Evolutionary conservation across 768 basidiomycete genomes (phyloP), one percentile per base, ranked within the genome.

Genomic region (Amanita jacksonii): DNA sequence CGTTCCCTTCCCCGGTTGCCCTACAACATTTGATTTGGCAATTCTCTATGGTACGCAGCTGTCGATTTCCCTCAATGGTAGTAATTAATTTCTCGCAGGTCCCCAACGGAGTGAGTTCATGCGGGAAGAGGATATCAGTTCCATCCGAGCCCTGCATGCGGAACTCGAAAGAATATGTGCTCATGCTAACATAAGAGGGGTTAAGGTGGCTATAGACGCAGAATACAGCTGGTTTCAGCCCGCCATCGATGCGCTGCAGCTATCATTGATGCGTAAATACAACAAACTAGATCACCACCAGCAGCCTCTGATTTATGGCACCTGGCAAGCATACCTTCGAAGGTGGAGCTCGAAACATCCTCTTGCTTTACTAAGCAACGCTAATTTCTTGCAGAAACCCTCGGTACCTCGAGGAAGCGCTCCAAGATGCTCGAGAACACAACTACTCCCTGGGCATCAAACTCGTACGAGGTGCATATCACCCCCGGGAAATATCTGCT

Each of bases 401-500:
- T 3, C 57, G 62, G n/a, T 79, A 89, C 51, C 72, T 96, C 3
- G 62, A 62, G 0, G 76, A 76, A 15, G 73, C 78, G 28, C 63
- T 93, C 35, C 62, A 61, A 10, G 81, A 86, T 40, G 85, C 92
- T 3, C 67, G 73, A 49, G 59, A 57, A 40, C 67, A 80, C 49
- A 69, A 74, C 28, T 94, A 87, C 56, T 69, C 84, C 0, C 71
- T 94, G 0, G 92, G 92, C 8, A 79, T 90, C 44, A 97, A 96
- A 61, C 81, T 97, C 38, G 92, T 96, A 23, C 78, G 92, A 18
- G 92, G 92, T 0, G 92, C 92, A 2, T 97, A 97, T 60, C 88
- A 92, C 54, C 70, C 77, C 0, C 75, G 85, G 46, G 92, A 96
- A 55, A 49, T 74, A 20, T 63, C 70, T 4, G 77, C 77, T 1